phyloP scores from a whole-genome alignment of 352 stramenopile species.

The Phytopythium oedochilum region DNA sequence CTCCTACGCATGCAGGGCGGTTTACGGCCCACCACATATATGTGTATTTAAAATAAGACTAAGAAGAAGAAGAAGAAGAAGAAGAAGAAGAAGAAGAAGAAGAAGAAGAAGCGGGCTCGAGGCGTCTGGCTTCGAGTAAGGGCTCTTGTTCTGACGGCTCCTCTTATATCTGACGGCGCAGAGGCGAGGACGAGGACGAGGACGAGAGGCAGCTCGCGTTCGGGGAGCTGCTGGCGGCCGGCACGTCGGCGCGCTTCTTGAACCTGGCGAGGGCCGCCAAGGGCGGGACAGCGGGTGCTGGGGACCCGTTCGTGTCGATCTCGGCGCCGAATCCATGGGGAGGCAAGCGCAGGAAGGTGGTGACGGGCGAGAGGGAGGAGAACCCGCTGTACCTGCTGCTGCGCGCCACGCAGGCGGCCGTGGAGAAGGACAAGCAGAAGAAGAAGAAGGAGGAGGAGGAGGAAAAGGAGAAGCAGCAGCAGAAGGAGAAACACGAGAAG shows the following conservation, averaged over 20 bases:
- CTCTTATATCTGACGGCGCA: background rate
- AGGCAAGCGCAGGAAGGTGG: background rate
- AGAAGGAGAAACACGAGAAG: background rate
- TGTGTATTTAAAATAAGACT: no score
- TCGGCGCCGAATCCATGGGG: background rate
- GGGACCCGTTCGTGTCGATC: background rate
- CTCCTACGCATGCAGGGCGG: no score
- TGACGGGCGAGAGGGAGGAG: background rate
- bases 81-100: no score
- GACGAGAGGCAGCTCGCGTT: conserved; percentile 3
- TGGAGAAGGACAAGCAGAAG: background rate
- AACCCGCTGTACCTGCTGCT: conserved; percentile 6
- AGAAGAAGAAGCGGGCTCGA: no score
- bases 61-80: no score
- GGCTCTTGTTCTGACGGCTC: no score
- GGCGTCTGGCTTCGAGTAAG: no score
- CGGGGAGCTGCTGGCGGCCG: conserved; percentile 1
- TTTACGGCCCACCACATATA: no score
- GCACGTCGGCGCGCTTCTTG: background rate
- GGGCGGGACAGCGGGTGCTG: background rate
- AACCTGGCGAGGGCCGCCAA: background rate
- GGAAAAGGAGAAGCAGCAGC: background rate
- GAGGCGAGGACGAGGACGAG: background rate
- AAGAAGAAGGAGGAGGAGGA: background rate
- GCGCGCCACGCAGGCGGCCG: conserved; percentile 1